phyloP scores from a whole-genome alignment of 2,329 filamentous ascomycete genomes.

The Albophoma yamanashiensis region DNA sequence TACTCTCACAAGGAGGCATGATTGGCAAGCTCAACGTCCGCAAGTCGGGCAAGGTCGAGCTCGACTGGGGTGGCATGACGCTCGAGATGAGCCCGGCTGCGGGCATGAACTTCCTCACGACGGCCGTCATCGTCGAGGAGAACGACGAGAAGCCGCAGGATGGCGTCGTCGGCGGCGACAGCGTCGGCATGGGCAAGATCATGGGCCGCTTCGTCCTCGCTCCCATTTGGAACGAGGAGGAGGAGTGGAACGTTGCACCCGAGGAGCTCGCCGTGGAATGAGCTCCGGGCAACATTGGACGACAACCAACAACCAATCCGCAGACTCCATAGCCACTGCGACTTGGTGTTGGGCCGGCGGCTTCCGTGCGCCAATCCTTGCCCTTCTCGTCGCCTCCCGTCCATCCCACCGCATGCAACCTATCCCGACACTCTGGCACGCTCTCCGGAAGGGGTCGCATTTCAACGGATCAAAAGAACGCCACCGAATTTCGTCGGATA shows the following conservation, averaged over 20 bases:
- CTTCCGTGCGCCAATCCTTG: background rate
- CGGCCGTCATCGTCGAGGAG: constrained; percentile 49
- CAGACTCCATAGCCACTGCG: background rate
- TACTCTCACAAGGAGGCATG: constrained; percentile 41
- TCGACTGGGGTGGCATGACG: constrained; percentile 50
- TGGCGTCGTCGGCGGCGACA: constrained; percentile 34
- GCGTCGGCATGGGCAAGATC: constrained; percentile 52
- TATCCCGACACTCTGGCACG: background rate
- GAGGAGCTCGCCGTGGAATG: constrained; percentile 18
- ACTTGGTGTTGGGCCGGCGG: background rate
- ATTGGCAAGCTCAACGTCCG: constrained; percentile 50
- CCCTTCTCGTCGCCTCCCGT: background rate
- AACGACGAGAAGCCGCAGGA: constrained; percentile 38
- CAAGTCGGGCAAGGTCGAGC: constrained; percentile 49
- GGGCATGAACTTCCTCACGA: constrained; percentile 45
- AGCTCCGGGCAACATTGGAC: background rate
- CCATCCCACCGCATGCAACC: background rate
- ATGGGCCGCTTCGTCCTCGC: constrained; percentile 51
- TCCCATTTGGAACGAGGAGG: constrained; percentile 46
- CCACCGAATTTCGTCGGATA: background rate
- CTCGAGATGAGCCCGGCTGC: constrained; percentile 41
- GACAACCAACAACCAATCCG: background rate
- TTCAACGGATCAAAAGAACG: background rate
- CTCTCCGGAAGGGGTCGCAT: background rate
- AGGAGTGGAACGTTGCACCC: constrained; percentile 39